phyloP scores from a whole-genome alignment of 768 basidiomycete genomes.

The Trichaptum fuscoviolaceum region DNA sequence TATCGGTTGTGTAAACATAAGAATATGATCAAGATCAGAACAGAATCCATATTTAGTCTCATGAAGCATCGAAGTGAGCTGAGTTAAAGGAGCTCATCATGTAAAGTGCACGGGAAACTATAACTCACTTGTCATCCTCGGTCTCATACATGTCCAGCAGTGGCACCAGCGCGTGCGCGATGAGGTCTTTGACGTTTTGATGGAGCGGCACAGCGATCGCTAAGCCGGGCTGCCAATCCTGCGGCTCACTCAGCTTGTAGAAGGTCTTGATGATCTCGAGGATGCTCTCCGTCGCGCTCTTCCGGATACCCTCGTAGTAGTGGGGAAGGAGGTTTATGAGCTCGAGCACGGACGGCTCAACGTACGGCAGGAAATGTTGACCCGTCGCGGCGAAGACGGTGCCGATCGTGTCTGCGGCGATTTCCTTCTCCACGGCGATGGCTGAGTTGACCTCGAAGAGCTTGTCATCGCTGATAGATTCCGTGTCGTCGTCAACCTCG shows the following conservation, averaged over 20 bases:
- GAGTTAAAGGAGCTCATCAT: conserved; percentile 58
- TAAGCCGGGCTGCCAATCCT: conserved; percentile 78
- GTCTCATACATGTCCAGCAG: conserved; percentile 87
- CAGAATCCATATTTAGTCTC: conserved; percentile 40
- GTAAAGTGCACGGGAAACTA: conserved; percentile 12
- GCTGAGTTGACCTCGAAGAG: conserved; percentile 91
- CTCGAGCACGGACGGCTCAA: conserved; percentile 76
- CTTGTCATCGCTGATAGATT: conserved; percentile 66
- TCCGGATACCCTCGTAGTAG: conserved; percentile 97
- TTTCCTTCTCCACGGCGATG: conserved; percentile 98
- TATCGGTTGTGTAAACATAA: conserved; percentile 13
- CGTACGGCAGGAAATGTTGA: conserved; percentile 82
- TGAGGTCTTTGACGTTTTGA: conserved; percentile 70
- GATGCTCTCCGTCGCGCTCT: conserved; percentile 83
- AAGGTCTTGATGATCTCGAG: conserved; percentile 87
- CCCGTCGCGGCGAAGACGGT: conserved; percentile 81
- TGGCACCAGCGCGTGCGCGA: conserved; percentile 64
- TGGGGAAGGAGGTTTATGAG: conserved; percentile 78
- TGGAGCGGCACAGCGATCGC: conserved; percentile 56
- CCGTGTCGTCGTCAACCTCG: conserved; percentile 60
- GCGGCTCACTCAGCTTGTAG: conserved; percentile 80
- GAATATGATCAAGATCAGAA: conserved; percentile 29
- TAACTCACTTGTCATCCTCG: conserved; percentile 95
- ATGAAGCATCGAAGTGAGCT: conserved; percentile 75
- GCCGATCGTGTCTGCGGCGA: conserved; percentile 94